These are phyloP conservation scores for Colletotrichum brevisporum DNA, from an alignment of 2,329 filamentous ascomycete genomes.

Conservation along the genomic window DNA sequence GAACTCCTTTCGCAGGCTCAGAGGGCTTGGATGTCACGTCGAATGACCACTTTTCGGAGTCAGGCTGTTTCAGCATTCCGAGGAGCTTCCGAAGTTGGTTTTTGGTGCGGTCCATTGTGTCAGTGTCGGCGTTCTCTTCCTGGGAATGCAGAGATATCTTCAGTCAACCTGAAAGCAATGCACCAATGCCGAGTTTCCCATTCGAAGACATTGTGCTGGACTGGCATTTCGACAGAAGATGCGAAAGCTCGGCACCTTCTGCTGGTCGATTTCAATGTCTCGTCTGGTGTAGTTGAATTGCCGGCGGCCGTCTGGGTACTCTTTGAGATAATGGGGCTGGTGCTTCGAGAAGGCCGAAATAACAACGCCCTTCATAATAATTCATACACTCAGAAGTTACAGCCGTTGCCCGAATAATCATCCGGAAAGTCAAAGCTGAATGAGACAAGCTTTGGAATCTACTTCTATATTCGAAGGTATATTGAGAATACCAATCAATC, in stretches of 20 bases:
- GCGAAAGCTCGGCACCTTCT: not conserved
- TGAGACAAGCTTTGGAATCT: constrained; percentile 13
- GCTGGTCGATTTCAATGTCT: constrained; percentile 38
- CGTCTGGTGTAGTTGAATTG: constrained; percentile 32
- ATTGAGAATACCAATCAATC: too few relatives aligned
- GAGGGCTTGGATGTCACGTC: not conserved
- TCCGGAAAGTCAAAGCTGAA: constrained; percentile 3
- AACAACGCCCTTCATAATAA: constrained; percentile 39
- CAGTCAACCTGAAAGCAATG: too few relatives aligned
- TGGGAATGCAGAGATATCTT: not conserved
- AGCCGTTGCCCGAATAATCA: constrained; percentile 41
- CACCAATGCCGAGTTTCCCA: too few relatives aligned
- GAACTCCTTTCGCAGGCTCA: not conserved
- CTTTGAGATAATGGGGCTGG: constrained; percentile 15
- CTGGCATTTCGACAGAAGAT: not conserved
- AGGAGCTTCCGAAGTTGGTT: not conserved
- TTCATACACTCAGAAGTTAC: constrained; percentile 35
- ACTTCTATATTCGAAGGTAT: too few relatives aligned
- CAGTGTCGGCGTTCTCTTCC: not conserved
- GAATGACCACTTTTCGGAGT: not conserved
- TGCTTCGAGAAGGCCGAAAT: constrained; percentile 40
- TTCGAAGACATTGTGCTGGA: not conserved
- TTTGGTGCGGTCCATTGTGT: not conserved
- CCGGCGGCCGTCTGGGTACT: not conserved
- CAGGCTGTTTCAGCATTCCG: not conserved